phyloP scores from a whole-genome alignment of 768 basidiomycete genomes.

The Cyclocybe cylindracea region DNA sequence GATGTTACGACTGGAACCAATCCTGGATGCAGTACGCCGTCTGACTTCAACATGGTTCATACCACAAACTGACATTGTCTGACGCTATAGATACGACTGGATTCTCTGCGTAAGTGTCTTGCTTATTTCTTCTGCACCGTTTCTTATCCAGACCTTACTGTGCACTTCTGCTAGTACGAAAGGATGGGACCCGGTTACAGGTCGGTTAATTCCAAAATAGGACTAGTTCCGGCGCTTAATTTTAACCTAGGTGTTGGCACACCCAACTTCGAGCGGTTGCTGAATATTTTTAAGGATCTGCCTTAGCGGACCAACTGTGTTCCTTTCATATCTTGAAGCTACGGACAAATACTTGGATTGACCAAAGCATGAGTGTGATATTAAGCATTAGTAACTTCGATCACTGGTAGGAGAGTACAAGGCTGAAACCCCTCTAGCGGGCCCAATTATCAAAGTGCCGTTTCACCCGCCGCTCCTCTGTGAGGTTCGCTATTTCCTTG shows the following conservation, averaged over 20 bases:
- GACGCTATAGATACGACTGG: slow-evolving; percentile 28
- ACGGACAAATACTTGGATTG: too few species aligned
- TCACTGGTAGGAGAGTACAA: too few species aligned
- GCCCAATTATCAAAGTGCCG: too few species aligned
- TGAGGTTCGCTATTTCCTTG: slow-evolving; percentile 28
- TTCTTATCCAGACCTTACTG: neutral
- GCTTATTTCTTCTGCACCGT: neutral
- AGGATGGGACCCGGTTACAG: slow-evolving; percentile 46
- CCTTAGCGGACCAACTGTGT: slow-evolving; percentile 10
- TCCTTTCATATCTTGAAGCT: too few species aligned
- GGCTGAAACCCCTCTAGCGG: too few species aligned
- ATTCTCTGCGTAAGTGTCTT: slow-evolving; percentile 30
- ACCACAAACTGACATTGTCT: neutral
- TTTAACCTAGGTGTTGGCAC: slow-evolving; percentile 34
- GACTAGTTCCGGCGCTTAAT: neutral
- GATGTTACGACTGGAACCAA: slow-evolving; percentile 24
- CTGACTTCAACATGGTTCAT: neutral
- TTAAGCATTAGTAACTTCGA: too few species aligned
- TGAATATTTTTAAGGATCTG: slow-evolving; percentile 16
- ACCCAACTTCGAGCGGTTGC: slow-evolving; percentile 29
- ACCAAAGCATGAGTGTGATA: too few species aligned
- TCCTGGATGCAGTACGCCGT: slow-evolving; percentile 19
- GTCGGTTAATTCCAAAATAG: slow-evolving; percentile 13
- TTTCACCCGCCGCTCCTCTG: too few species aligned
- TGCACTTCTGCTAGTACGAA: slow-evolving; percentile 20